Percentiles rank a stretch among this genome's conserved stretches.
Evolutionary conservation across 225 moss, liverwort and hornwort genomes (phyloP).

Genomic region (Pseudisothecium myosuroides): DNA sequence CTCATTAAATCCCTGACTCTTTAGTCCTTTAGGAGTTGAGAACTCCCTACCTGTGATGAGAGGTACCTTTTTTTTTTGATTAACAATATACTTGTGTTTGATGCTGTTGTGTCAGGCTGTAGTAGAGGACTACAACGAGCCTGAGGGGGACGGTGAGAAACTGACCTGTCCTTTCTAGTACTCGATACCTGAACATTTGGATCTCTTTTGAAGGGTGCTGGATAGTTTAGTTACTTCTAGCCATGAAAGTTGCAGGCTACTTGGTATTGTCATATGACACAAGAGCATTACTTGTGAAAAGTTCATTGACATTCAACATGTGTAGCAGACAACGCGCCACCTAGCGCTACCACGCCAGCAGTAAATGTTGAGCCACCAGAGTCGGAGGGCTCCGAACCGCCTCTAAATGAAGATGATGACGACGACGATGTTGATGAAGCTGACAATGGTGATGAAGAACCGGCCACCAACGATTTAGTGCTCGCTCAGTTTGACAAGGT

Average conservation of each 20-base stretch:
- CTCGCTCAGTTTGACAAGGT: conserved; percentile 99
- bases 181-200: not conserved
- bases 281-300: not conserved
- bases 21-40: not conserved
- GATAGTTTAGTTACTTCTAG: not conserved
- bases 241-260: not conserved
- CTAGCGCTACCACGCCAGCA: conserved; percentile 31
- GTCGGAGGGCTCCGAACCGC: conserved; percentile 80
- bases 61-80: not conserved
- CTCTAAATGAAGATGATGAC: conserved; percentile 62
- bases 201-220: not conserved
- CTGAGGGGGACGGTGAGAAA: conserved; percentile 79
- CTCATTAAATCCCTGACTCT: not conserved
- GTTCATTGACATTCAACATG: not conserved
- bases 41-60: not conserved
- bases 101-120: conserved; percentile 35
- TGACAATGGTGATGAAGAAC: conserved; percentile 85
- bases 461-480: conserved; percentile 78
- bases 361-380: conserved; percentile 60
- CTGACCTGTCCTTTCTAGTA: not conserved
- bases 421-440: conserved; percentile 69
- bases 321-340: conserved; percentile 46
- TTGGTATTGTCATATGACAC: not conserved
- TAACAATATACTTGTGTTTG: not conserved
- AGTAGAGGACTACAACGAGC: conserved; percentile 97